Conservation (phyloP, 2,329 filamentous ascomycete genomes). For the Ophiostoma sp. region DNA sequence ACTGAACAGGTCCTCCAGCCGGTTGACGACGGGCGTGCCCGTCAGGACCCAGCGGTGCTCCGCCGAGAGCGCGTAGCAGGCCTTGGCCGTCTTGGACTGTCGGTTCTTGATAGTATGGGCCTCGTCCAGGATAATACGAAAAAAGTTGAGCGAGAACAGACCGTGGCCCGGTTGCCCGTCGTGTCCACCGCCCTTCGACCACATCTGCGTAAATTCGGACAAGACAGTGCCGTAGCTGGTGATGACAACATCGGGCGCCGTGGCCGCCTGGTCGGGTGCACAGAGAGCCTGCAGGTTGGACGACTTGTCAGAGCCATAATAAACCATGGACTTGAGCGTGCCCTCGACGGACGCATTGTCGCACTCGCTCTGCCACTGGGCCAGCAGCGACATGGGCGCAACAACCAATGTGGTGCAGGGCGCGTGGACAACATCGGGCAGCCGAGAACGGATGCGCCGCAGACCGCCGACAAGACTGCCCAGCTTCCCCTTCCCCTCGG, state of each 20-base stretch:
- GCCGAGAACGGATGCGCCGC: slow-evolving; percentile 38
- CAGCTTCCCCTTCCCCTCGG: neutral
- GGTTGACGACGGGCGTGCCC: slow-evolving; percentile 95
- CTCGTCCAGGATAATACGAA: slow-evolving; percentile 92
- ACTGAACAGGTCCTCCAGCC: slow-evolving; percentile 91
- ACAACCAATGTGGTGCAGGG: slow-evolving; percentile 91
- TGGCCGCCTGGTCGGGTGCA: slow-evolving; percentile 67
- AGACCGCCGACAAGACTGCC: slow-evolving; percentile 56
- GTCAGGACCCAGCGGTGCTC: slow-evolving; percentile 91
- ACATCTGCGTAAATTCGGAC: slow-evolving; percentile 81
- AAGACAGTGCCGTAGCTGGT: slow-evolving; percentile 92
- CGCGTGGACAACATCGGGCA: slow-evolving; percentile 60
- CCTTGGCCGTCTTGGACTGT: slow-evolving; percentile 89
- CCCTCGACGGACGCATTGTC: slow-evolving; percentile 85
- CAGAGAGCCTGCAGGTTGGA: slow-evolving; percentile 78
- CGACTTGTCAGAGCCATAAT: slow-evolving; percentile 86
- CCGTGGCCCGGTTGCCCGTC: slow-evolving; percentile 67
- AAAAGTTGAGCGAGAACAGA: slow-evolving; percentile 90
- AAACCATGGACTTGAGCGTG: slow-evolving; percentile 80
- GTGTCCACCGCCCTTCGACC: slow-evolving; percentile 40
- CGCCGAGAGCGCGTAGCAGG: slow-evolving; percentile 86
- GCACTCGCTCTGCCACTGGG: slow-evolving; percentile 96
- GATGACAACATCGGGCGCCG: slow-evolving; percentile 86
- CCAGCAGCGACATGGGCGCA: slow-evolving; percentile 94
- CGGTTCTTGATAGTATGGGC: slow-evolving; percentile 90